Percentiles rank a stretch among this genome's conserved stretches.
These are phyloP conservation scores for Citrus hindsii DNA, from an alignment of 345 rosid species.

Conservation along the genomic window DNA sequence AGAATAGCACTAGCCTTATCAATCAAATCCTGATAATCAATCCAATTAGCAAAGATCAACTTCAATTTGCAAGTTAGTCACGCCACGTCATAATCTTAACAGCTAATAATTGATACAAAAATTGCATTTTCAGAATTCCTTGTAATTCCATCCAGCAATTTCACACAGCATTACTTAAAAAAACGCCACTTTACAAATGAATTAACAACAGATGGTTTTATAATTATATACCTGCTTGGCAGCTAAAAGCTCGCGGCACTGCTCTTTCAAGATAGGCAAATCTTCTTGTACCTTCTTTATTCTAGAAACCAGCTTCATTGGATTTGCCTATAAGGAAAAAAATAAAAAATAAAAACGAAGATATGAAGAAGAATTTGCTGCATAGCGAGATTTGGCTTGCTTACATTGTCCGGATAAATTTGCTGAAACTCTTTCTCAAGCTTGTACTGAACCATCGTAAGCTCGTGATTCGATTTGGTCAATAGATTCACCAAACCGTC, in stretches of 20 bases:
- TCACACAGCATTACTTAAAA: not conserved
- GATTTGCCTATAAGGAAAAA: slow-evolving; percentile 57
- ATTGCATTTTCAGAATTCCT: not conserved
- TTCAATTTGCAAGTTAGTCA: not conserved
- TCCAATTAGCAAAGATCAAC: slow-evolving; percentile 2
- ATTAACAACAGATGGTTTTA: no score
- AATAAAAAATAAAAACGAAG: no score
- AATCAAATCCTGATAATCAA: slow-evolving; percentile 65
- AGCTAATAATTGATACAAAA: not conserved
- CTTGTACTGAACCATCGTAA: slow-evolving; percentile 55
- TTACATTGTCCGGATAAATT: slow-evolving; percentile 72
- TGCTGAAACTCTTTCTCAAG: slow-evolving; percentile 81
- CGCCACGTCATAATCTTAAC: not conserved
- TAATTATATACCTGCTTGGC: slow-evolving; percentile 69
- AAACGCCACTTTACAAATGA: not conserved
- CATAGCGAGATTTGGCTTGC: not conserved
- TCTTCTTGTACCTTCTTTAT: slow-evolving; percentile 80
- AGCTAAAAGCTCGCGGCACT: slow-evolving; percentile 75
- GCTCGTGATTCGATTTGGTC: slow-evolving; percentile 65
- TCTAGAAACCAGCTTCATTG: slow-evolving; percentile 67
- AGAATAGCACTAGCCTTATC: slow-evolving; percentile 77
- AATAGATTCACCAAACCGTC: slow-evolving; percentile 56
- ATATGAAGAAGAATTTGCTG: not conserved
- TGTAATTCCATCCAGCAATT: not conserved
- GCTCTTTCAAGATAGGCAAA: slow-evolving; percentile 52